Conservation (phyloP, 1,284 basidiomycete genomes). For the Caloboletus firmus region DNA sequence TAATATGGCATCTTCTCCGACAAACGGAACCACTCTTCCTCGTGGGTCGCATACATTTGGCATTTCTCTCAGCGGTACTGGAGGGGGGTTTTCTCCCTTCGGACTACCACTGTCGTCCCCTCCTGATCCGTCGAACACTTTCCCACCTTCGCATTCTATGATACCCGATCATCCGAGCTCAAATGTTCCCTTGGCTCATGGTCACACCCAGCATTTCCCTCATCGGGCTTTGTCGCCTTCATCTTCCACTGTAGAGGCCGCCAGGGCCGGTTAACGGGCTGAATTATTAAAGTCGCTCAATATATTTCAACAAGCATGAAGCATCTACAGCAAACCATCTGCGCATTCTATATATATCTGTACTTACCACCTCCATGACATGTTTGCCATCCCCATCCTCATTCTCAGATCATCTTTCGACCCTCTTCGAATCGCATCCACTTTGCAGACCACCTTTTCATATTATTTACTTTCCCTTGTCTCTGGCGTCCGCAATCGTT, state of each 20-base stretch:
- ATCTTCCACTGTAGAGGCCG: constrained; percentile 57
- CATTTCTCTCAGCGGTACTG: constrained; percentile 29
- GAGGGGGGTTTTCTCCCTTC: constrained; percentile 59
- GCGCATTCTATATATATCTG: constrained; percentile 42
- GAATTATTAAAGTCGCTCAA: constrained; percentile 40
- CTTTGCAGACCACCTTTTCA: constrained; percentile 31
- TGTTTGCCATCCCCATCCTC: constrained; percentile 36
- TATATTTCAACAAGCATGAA: constrained; percentile 40
- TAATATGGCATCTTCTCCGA: constrained; percentile 38
- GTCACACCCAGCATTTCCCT: constrained; percentile 46
- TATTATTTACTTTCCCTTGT: constrained; percentile 31
- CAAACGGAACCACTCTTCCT: constrained; percentile 31
- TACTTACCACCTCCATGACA: constrained; percentile 39
- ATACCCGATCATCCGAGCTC: constrained; percentile 61
- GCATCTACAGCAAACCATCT: constrained; percentile 41
- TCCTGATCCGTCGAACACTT: constrained; percentile 37
- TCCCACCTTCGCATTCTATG: constrained; percentile 46
- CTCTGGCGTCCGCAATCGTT: constrained; percentile 27
- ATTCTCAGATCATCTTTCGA: constrained; percentile 24
- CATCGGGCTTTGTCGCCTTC: constrained; percentile 50
- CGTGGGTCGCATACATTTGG: constrained; percentile 36
- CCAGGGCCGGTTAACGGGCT: constrained; percentile 44
- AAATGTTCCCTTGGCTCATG: constrained; percentile 45
- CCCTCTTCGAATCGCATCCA: constrained; percentile 31
- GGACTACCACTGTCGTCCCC: constrained; percentile 47